Evolutionary conservation across 352 stramenopile genomes (phyloP).

Genomic region (Globisporangium sylvaticum): DNA sequence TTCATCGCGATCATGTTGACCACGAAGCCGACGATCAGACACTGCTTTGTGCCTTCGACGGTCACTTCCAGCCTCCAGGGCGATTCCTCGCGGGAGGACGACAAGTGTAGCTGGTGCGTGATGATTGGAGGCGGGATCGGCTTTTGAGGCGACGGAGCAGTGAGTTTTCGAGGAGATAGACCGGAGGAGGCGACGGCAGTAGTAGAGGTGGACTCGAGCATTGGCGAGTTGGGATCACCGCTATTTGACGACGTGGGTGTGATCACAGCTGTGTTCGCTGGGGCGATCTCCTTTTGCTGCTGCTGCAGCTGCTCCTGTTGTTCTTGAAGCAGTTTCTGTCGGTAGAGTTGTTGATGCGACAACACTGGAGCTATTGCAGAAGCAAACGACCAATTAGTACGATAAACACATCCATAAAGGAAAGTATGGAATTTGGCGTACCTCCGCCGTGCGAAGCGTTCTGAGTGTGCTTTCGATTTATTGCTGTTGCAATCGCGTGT

Average conservation of each 20-base stretch:
- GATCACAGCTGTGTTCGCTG: constrained; percentile 7
- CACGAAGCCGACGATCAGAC: constrained; percentile 71
- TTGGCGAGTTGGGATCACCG: neutral
- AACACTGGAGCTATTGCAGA: constrained; percentile 25
- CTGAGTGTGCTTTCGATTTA: constrained; percentile 67
- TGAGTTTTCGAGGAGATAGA: neutral
- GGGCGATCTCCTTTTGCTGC: constrained; percentile 6
- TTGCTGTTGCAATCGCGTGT: constrained; percentile 61
- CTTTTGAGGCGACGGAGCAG: constrained; percentile 14
- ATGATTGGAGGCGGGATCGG: constrained; percentile 22
- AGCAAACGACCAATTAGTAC: neutral
- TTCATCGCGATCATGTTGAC: constrained; percentile 73
- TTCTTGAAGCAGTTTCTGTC: constrained; percentile 59
- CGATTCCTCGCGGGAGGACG: constrained; percentile 10
- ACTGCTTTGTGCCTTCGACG: constrained; percentile 65
- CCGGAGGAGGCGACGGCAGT: neutral
- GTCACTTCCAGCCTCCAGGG: constrained; percentile 52
- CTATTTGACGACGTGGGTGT: constrained; percentile 8
- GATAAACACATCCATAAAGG: no score
- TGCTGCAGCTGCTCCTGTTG: constrained; percentile 27
- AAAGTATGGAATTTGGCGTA: no score
- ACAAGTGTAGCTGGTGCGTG: constrained; percentile 10
- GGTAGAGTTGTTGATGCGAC: constrained; percentile 77
- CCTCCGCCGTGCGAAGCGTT: constrained; percentile 19
- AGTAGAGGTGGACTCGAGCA: neutral